These are phyloP conservation scores for Pleurotus salmoneostramineus DNA, from an alignment of 768 basidiomycete genomes.

Conservation along the genomic window DNA sequence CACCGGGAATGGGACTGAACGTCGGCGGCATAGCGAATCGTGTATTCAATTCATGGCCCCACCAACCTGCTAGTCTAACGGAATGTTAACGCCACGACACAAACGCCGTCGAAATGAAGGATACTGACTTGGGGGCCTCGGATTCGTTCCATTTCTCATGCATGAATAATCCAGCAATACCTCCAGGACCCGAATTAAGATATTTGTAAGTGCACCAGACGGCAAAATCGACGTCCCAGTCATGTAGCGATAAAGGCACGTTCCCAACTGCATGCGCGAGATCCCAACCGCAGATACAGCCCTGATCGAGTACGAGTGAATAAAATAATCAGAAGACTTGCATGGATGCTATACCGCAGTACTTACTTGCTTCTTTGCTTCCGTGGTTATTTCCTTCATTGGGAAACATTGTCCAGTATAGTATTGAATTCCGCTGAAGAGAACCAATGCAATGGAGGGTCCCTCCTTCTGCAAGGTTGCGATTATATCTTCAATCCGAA, in stretches of 20 bases:
- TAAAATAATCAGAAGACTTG: conserved; percentile 6
- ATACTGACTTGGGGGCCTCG: conserved; percentile 58
- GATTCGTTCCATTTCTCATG: conserved; percentile 77
- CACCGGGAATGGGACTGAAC: conserved; percentile 84
- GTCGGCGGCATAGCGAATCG: conserved; percentile 86
- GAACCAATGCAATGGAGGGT: conserved; percentile 77
- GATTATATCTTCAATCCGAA: conserved; percentile 89
- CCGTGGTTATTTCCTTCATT: conserved; percentile 77
- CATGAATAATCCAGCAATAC: conserved; percentile 92
- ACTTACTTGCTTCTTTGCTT: conserved; percentile 76
- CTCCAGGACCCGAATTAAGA: conserved; percentile 93
- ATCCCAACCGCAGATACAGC: conserved; percentile 94
- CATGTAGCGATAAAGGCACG: conserved; percentile 82
- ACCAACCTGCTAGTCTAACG: conserved; percentile 89
- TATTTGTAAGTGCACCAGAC: conserved; percentile 99
- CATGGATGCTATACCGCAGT: not conserved
- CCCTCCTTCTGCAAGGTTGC: conserved; percentile 70
- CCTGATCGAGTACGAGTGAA: conserved; percentile 42
- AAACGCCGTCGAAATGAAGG: not conserved
- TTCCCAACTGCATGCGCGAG: conserved; percentile 96
- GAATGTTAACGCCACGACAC: conserved; percentile 8
- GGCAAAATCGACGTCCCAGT: conserved; percentile 96
- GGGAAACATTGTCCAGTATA: conserved; percentile 97
- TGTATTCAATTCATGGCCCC: conserved; percentile 87
- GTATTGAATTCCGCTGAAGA: conserved; percentile 94